Evolutionary conservation across 2,329 filamentous ascomycete species (phyloP), one percentile per base, ranked within the genome.

Genomic region (Periconia digitata): DNA sequence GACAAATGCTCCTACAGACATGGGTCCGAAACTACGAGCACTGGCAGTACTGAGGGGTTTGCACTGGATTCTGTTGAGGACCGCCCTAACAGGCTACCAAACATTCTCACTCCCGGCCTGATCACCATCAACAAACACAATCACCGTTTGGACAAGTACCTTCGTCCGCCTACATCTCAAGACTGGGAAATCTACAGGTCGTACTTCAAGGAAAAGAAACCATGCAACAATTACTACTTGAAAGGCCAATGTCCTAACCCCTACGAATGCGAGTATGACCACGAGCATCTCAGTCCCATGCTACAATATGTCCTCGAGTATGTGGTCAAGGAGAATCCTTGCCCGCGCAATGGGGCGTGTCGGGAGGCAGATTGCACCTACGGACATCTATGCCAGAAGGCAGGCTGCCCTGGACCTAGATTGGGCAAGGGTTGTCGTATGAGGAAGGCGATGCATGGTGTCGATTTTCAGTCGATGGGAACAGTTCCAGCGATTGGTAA

Each of bases 171-270:
- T 0, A 56, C 70, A 0, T 27, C 53, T 13, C 66, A 72, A 15
- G 72, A 74, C 22, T 70, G 72, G 57, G 58, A 67, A 2, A 53
- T 54, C 8, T 81, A 77, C 56, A 68, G 71, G 17, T n/a, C 43
- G 2, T 59, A 57, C 22, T 64, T 63, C 45, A 48, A 51, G 2
- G 55, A 63, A 2, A 62, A 67, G 16, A 80, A 79, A 54, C 70
- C 77, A 0, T 82, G 79, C 61, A 81, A 81, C 56, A 72, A 70
- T 22, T 72, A 73, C 49, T 75, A 80, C 47, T 66, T 82, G 0
- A 69, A 69, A 0, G 66, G 69, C 2, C 51, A 62, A 15, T 80
- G 78, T 54, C 57, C 47, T 1, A 40, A 45, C 2, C 10, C 10
- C 12, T 49, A 43, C 12, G 43, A 44, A 34, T 79, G 76, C 50